phyloP scores from a whole-genome alignment of 805 yeast genomes.

The Hanseniaspora clermontiae region DNA sequence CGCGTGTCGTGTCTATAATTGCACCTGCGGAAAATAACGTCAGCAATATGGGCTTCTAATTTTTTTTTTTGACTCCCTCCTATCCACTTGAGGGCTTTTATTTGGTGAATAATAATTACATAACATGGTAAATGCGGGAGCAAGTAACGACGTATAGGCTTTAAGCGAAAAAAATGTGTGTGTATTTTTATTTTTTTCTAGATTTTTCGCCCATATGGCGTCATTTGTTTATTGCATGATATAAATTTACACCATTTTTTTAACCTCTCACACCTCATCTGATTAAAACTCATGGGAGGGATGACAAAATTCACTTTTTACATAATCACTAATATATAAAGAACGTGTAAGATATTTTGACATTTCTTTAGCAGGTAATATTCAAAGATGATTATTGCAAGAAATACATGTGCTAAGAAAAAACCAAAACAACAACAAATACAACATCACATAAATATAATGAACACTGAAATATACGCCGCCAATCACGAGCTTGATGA shows the following conservation, averaged over 20 bases:
- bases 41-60: too few species aligned
- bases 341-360: background rate
- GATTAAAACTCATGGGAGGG: background rate
- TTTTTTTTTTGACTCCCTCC: too few species aligned
- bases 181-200: background rate
- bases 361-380: too few species aligned
- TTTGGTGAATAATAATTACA: too few species aligned
- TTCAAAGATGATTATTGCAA: too few species aligned
- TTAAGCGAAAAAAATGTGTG: background rate
- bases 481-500: conserved; percentile 7
- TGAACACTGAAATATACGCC: background rate
- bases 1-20: too few species aligned
- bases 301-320: background rate
- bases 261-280: background rate
- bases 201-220: background rate
- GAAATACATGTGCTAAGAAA: background rate
- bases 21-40: too few species aligned
- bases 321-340: background rate
- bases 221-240: background rate
- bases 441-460: background rate
- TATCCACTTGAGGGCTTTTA: too few species aligned
- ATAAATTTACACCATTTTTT: background rate
- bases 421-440: background rate
- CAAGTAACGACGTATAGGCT: background rate
- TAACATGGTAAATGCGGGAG: background rate